These are phyloP conservation scores for Mucor lusitanicus DNA, from an alignment of 371 early-diverging fungal species.

Conservation along the genomic window DNA sequence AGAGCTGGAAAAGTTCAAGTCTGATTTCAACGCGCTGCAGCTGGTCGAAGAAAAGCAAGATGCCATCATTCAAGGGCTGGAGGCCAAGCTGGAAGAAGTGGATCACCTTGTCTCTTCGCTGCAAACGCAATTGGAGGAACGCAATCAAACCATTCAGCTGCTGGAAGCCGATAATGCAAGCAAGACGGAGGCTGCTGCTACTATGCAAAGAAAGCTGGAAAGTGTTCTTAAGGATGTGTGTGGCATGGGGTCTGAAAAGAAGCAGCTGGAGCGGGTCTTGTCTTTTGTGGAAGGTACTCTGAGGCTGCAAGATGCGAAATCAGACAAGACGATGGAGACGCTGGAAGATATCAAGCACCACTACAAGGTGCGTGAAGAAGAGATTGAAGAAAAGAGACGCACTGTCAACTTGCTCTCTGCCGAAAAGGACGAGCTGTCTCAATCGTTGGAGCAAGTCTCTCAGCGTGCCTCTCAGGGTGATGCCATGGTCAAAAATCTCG, in stretches of 20 bases:
- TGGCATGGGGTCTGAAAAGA: constrained; percentile 34
- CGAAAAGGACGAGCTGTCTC: constrained; percentile 26
- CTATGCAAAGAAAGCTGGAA: constrained; percentile 29
- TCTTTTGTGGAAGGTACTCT: constrained; percentile 35
- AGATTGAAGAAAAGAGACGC: constrained; percentile 29
- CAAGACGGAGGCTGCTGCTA: constrained; percentile 21
- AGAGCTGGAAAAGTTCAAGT: constrained; percentile 33
- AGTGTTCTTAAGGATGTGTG: constrained; percentile 30
- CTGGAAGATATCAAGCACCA: constrained; percentile 37
- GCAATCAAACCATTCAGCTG: constrained; percentile 26
- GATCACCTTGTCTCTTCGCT: constrained; percentile 24
- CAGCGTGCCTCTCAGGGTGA: constrained; percentile 30
- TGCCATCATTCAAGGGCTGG: constrained; percentile 36
- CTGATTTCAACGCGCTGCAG: constrained; percentile 27
- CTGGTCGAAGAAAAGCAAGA: constrained; percentile 46
- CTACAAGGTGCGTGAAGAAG: constrained; percentile 31
- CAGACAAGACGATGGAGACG: constrained; percentile 27
- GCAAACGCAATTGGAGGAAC: constrained; percentile 32
- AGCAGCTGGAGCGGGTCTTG: constrained; percentile 35
- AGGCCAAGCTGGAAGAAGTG: constrained; percentile 41
- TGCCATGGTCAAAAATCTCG: constrained; percentile 12
- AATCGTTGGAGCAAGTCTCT: constrained; percentile 15
- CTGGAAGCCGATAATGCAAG: constrained; percentile 28
- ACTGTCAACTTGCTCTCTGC: constrained; percentile 23
- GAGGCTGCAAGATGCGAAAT: constrained; percentile 35